A percentile compares a stretch with the other conserved stretches of the same genome.
Evolutionary conservation across 1,284 basidiomycete genomes (phyloP).

Genomic region (Tilletia indica): DNA sequence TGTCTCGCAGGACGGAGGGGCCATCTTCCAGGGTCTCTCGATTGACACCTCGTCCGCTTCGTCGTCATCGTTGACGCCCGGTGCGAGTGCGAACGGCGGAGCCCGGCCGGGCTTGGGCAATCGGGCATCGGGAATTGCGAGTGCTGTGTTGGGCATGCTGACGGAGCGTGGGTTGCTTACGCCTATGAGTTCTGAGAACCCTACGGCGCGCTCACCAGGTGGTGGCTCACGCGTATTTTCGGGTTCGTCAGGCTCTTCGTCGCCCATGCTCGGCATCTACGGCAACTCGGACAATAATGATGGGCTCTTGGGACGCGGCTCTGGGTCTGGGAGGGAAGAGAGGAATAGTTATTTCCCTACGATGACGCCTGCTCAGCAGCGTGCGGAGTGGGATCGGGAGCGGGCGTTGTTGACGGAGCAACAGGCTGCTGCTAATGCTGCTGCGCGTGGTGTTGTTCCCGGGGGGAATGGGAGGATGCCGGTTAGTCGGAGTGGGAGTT

Average conservation of each 20-base stretch:
- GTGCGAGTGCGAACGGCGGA: background rate
- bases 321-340: background rate
- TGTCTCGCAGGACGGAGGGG: conserved; percentile 1
- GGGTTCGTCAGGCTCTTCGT: background rate
- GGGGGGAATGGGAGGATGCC: background rate
- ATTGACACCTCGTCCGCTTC: too few species aligned
- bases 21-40: background rate
- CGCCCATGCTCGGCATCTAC: too few species aligned
- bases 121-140: conserved; percentile 38
- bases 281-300: too few species aligned
- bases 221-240: background rate
- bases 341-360: conserved; percentile 12
- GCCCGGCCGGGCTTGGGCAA: background rate
- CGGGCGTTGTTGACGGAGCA: conserved; percentile 16
- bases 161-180: conserved; percentile 39
- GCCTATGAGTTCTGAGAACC: conserved; percentile 20
- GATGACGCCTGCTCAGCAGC: conserved; percentile 15
- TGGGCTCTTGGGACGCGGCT: too few species aligned
- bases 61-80: background rate
- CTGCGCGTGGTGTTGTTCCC: background rate
- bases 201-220: background rate
- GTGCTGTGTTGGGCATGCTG: conserved; percentile 43
- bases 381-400: conserved; percentile 13
- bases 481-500: conserved; percentile 5
- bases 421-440: conserved; percentile 12